Base-by-base conservation (phyloP, 441 rosid genomes). In the Manihot esculenta region DNA sequence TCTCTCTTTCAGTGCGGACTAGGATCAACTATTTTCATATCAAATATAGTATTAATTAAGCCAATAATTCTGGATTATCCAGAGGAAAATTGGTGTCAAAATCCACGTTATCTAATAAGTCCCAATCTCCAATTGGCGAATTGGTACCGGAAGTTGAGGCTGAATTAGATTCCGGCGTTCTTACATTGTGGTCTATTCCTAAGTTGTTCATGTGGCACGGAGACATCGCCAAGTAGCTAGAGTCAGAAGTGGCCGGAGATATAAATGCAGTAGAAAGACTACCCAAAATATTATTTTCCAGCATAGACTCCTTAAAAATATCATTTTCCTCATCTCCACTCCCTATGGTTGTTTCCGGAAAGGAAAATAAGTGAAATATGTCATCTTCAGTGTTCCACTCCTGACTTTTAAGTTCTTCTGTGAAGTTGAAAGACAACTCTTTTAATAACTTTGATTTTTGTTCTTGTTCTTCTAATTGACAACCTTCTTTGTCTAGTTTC, bases 101-200 rank as follows among this genome's bases (percentile, higher is more conserved):
- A 35, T 75, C 80, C 14, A 53, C 47, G 24, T 68, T 71, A 23
- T 68, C 70, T 51, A 66, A 21, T 2, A 65, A 69, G 44, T 86
- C 85, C 68, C 81, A 84, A 68, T 79, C 88, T 66, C 75, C 76
- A 24, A 78, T 77, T 49, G 72, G 80, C 38, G 78, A 72, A 10
- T 77, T 82, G 50, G 85, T 68, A 11, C 74, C 61, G 9, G 93
- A 84, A 73, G 80, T 76, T 20, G 77, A 68, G 2, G 80, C 78
- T 1, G 87, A 77, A 12, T 72, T 90, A 18, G 86, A 80, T 33
- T 79, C 89, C 0, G 83, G 24, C 26, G 85, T 77, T 38, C 58
- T 84, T 49, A 23, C 76, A 35, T 21, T 66, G 20, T 66, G 64
- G 72, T 76, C 74, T 5, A 69, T 23, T 50, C 84, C 80, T 23